A percentile compares a stretch with the other conserved stretches of the same genome.
phyloP scores from a whole-genome alignment of 768 basidiomycete species.

The Lactarius hengduanensis region DNA sequence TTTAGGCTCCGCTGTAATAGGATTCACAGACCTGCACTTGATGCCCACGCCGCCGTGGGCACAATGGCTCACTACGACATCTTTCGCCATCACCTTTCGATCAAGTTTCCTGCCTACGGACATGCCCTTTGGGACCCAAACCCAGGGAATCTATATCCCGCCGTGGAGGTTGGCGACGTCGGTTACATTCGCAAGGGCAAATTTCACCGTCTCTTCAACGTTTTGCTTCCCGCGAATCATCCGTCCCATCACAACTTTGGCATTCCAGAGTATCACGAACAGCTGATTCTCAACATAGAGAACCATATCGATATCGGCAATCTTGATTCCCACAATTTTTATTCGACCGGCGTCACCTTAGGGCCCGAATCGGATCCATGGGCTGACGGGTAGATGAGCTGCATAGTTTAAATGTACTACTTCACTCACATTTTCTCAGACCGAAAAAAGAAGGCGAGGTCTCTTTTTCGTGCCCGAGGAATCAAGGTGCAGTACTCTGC shows the following conservation, averaged over 20 bases:
- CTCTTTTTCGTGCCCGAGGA: neutral
- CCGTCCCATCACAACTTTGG: neutral
- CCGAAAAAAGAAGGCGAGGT: neutral
- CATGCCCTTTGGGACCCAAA: neutral
- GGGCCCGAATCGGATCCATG: neutral
- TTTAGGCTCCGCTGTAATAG: too few relatives aligned
- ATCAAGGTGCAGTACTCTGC: neutral
- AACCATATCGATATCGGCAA: neutral
- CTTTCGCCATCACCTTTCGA: neutral
- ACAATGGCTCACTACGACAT: neutral
- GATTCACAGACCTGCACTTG: neutral
- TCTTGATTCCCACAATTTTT: neutral
- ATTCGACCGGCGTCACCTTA: neutral
- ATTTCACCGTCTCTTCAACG: neutral
- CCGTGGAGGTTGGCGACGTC: neutral
- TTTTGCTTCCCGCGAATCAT: neutral
- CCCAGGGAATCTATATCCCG: neutral
- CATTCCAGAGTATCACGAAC: neutral
- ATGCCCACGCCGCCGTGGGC: neutral
- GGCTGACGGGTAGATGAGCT: too few relatives aligned
- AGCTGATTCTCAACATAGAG: neutral
- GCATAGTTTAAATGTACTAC: neutral
- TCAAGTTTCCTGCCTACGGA: neutral
- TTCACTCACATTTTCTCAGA: neutral
- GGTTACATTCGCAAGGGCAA: neutral